Percentiles rank a stretch among this genome's conserved stretches.
These are phyloP conservation scores for Trifolium fragiferum DNA, from an alignment of 306 rosid species.

Conservation along the genomic window DNA sequence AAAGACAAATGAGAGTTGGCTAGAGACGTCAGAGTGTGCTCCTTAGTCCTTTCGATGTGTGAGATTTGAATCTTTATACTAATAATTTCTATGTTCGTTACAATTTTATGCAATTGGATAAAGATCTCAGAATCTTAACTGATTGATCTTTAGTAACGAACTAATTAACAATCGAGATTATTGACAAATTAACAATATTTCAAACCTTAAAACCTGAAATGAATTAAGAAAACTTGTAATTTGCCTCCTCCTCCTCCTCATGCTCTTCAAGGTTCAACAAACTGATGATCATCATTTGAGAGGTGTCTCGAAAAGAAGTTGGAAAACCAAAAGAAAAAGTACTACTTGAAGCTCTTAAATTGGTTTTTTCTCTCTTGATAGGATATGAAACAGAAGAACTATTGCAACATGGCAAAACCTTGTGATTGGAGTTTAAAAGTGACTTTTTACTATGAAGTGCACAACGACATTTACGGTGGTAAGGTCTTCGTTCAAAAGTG, in stretches of 20 bases:
- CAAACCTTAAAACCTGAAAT: too few relatives aligned
- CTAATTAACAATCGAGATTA: too few relatives aligned
- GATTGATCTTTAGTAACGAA: too few relatives aligned
- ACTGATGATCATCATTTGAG: not conserved
- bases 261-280: slow-evolving; percentile 28
- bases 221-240: not conserved
- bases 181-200: too few relatives aligned
- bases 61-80: too few relatives aligned
- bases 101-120: too few relatives aligned
- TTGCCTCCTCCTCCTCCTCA: slow-evolving; percentile 2
- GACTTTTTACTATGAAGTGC: slow-evolving; percentile 48
- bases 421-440: slow-evolving; percentile 1
- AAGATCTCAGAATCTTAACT: too few relatives aligned
- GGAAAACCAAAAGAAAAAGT: slow-evolving; percentile 14
- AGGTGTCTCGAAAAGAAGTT: not conserved
- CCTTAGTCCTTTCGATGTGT: too few relatives aligned
- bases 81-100: too few relatives aligned
- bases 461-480: slow-evolving; percentile 64
- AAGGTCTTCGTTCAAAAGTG: slow-evolving; percentile 66
- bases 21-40: too few relatives aligned
- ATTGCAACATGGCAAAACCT: slow-evolving; percentile 29
- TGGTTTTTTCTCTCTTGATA: slow-evolving; percentile 54
- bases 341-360: slow-evolving; percentile 30
- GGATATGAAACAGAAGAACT: slow-evolving; percentile 54
- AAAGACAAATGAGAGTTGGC: too few relatives aligned